These are phyloP conservation scores for Penicillium diatomitis DNA, from an alignment of 495 filamentous ascomycete genomes.

Conservation along the genomic window DNA sequence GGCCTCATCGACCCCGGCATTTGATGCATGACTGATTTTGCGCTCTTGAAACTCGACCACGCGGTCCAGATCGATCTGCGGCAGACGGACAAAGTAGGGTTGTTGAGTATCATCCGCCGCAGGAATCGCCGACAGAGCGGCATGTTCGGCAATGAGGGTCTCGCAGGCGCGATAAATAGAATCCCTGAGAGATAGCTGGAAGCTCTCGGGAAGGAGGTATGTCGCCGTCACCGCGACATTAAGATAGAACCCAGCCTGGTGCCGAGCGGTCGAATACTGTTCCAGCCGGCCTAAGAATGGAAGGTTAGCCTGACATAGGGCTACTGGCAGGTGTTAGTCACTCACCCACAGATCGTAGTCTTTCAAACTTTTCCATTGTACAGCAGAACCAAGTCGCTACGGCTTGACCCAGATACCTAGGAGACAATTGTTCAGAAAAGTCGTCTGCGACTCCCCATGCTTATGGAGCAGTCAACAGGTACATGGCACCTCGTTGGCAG, in stretches of 20 bases:
- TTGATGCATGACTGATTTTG: background rate
- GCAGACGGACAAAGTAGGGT: slow-evolving; percentile 38
- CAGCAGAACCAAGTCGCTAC: background rate
- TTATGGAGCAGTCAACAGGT: too few relatives aligned
- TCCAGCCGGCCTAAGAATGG: slow-evolving; percentile 27
- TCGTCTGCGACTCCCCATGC: too few relatives aligned
- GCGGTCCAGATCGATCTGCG: slow-evolving; percentile 29
- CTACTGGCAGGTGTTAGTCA: background rate
- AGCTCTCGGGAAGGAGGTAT: slow-evolving; percentile 25
- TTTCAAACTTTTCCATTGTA: slow-evolving; percentile 20
- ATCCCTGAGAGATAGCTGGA: slow-evolving; percentile 19
- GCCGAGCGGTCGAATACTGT: slow-evolving; percentile 33
- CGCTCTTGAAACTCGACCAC: slow-evolving; percentile 25
- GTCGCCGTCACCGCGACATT: slow-evolving; percentile 32
- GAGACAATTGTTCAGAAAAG: too few relatives aligned
- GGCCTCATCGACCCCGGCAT: background rate
- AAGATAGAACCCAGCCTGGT: slow-evolving; percentile 35
- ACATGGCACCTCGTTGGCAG: too few relatives aligned
- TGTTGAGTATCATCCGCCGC: slow-evolving; percentile 29
- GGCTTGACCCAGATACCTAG: too few relatives aligned
- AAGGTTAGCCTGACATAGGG: background rate
- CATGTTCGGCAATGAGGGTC: slow-evolving; percentile 30
- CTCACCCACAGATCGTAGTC: slow-evolving; percentile 23
- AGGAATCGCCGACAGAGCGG: slow-evolving; percentile 34
- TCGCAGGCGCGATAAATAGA: slow-evolving; percentile 30